Percentiles rank a stretch among this genome's conserved stretches.
Conservation (phyloP, 164 flowering plant genomes). For the Tetracentron sinense region DNA sequence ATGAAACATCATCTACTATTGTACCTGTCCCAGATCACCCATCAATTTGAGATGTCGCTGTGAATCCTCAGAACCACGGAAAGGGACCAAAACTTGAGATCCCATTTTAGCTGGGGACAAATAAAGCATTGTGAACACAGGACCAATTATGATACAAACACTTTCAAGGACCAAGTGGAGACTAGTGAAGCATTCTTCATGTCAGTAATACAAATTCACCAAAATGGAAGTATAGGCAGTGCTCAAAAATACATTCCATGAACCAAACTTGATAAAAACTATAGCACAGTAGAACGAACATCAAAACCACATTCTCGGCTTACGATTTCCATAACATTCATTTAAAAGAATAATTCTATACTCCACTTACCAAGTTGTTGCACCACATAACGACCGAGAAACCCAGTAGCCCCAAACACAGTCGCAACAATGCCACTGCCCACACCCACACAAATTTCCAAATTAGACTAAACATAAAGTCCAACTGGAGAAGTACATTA, state of each 20-base stretch:
- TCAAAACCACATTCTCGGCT: background rate
- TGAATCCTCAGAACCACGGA: constrained; percentile 90
- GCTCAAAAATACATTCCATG: background rate
- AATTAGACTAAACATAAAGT: background rate
- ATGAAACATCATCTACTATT: background rate
- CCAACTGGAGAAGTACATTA: background rate
- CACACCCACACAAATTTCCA: constrained; percentile 10
- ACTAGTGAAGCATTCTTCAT: background rate
- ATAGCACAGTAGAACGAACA: no score
- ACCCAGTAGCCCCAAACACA: constrained; percentile 97
- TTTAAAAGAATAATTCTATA: background rate
- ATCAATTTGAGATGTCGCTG: constrained; percentile 95
- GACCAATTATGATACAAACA: background rate
- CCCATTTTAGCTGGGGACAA: constrained; percentile 86
- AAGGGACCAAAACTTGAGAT: constrained; percentile 92
- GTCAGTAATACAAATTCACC: background rate
- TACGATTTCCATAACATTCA: background rate
- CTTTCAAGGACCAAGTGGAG: background rate
- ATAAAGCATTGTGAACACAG: background rate
- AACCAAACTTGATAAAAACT: no score
- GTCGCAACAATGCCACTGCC: constrained; percentile 92
- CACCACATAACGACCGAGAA: constrained; percentile 95
- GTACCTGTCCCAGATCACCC: constrained; percentile 99
- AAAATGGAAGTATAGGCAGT: background rate
- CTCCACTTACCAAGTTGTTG: constrained; percentile 83